Evolutionary conservation across 2,329 filamentous ascomycete genomes (phyloP), one percentile per base, ranked within the genome.

Genomic region (Cladophialophora exuberans): DNA sequence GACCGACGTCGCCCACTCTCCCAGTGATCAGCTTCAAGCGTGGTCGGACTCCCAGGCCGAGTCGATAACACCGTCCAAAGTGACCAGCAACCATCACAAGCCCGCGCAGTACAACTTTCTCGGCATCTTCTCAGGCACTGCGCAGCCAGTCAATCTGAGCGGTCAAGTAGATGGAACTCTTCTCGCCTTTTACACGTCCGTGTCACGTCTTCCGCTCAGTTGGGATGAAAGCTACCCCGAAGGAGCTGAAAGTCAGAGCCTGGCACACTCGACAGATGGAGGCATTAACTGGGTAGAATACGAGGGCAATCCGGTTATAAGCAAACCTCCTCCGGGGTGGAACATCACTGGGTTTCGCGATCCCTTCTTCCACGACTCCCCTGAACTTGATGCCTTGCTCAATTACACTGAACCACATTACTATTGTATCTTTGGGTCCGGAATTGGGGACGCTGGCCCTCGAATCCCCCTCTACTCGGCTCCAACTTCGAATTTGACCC

Each of bases 241-340:
- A 0, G 73, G 73, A 26, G 76, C 75, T 1, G 77, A 80, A 61
- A 74, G 70, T 1, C 77, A 79, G 54, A 72, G 71, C 39, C 59
- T 79, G 15, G 77, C 74, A 2, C 70, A 72, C 18, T 76, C 73
- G 10, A 68, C 66, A 15, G 76, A 79, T 47, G 76, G 76, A 28
- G 77, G 77, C 23, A 54, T 70, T 54, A 78, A 75, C 7, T 80
- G 76, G 73, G 63, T 76, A 54, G 67, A 79, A 52, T 75, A 78
- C 45, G 70, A 65, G 10, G 71, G 70, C 48, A 78, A 78, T 44
- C 77, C 77, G 1, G 66, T 79, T 51, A 74, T 79, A 51, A 66
- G 69, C 3, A 15, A 35, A 3, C 60, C 62, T 17, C 63, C 64
- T 18, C 15, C 7, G 2, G 72, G 67, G 3, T 65, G 69, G 48